Evolutionary conservation across 2,329 filamentous ascomycete species (phyloP), one percentile per base, ranked within the genome.

Genomic region (Aspergillus proliferans): DNA sequence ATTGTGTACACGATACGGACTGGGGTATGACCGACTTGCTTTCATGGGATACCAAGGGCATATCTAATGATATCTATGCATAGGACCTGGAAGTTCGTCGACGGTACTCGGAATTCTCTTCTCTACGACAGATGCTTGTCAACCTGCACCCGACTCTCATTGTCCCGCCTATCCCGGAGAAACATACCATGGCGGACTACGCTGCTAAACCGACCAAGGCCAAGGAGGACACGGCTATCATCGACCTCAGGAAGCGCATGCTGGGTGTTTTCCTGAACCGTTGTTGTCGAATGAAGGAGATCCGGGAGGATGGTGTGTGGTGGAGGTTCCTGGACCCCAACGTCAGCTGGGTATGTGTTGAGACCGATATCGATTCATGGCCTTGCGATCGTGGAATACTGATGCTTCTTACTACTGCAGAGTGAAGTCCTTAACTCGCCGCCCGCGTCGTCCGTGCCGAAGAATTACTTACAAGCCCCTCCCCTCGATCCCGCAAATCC

Each of bases 301-400:
- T 98, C 24, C 81, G 89, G 47, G 87, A 90, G 52, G 93, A 98
- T 64, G 92, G 92, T 2, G 91, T 98, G 22, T 95, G 91, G 84
- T 96, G 92, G 91, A 86, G 90, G 58, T 98, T 98, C 65, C 78
- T 98, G 30, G 93, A 98, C 66, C 93, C 94, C 9, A 97, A 98
- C 67, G 91, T 92, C 21, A 97, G 93, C 81, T 98, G 93, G 93
- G 90, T 95, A 82, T 52, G 76, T 65, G 34, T 59, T 19, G 22
- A 21, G 22, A 28, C 14, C 24, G n/a, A 43, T 39, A 10, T 21
- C 12, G 8, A 45, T 21, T 34, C 26, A 12, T 45, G 43, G 2
- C 33, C 7, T 30, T 33, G 42, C 8, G 19, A 10, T 14, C 5
- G 5, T 40, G 19, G 24, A 19, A 22, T 45, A 51, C 64, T 72